Conservation (phyloP, 2,329 filamentous ascomycete genomes). For the Colletotrichum agaves region DNA sequence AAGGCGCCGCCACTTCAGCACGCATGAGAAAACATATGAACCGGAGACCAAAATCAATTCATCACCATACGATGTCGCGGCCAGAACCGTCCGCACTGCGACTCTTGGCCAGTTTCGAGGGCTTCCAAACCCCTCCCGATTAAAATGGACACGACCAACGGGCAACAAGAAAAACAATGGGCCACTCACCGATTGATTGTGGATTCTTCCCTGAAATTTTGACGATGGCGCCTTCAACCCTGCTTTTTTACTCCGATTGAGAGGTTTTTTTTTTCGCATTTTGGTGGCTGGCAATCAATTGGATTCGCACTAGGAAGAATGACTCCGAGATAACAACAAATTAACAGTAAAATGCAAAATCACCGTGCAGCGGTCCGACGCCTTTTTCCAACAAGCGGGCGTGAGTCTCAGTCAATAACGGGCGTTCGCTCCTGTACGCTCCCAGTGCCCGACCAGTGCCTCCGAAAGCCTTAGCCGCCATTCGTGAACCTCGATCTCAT, state of each 20-base stretch:
- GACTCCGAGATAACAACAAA: conserved; percentile 29
- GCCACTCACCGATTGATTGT: conserved; percentile 27
- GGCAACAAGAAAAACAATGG: conserved; percentile 7
- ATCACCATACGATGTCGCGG: conserved; percentile 29
- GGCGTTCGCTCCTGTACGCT: neutral
- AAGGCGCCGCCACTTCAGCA: neutral
- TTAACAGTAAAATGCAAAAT: conserved; percentile 20
- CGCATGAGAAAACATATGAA: conserved; percentile 18
- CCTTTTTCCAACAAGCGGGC: conserved; percentile 11
- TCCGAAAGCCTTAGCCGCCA: neutral
- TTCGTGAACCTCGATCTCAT: conserved; percentile 5
- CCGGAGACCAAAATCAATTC: conserved; percentile 18
- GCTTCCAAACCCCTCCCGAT: neutral
- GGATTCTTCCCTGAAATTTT: conserved; percentile 33
- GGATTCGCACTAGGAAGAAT: conserved; percentile 5
- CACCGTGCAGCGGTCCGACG: conserved; percentile 30
- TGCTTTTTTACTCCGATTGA: conserved; percentile 22
- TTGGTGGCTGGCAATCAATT: conserved; percentile 28
- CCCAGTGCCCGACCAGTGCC: neutral
- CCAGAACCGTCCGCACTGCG: conserved; percentile 13
- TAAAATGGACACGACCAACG: neutral
- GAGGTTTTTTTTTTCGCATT: conserved; percentile 16
- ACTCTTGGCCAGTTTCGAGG: conserved; percentile 20
- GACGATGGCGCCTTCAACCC: conserved; percentile 33
- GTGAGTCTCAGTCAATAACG: conserved; percentile 13